phyloP scores from a whole-genome alignment of 1,284 basidiomycete genomes.

The Rhodotorula glutinis region DNA sequence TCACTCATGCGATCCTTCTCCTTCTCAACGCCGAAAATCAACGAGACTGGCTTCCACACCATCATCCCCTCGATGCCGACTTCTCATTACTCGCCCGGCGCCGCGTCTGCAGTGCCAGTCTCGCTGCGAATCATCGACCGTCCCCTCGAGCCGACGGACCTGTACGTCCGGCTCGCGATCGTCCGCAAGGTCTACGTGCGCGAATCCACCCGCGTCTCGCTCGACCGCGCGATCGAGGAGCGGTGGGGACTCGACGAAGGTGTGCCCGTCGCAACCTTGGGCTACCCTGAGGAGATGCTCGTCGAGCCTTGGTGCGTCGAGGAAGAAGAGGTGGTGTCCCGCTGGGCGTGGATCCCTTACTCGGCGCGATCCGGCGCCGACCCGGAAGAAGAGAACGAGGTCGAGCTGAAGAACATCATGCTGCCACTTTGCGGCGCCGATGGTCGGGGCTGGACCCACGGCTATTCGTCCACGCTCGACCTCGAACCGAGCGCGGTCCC shows the following conservation, averaged over 20 bases:
- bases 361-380: conserved; percentile 43
- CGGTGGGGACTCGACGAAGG: conserved; percentile 37
- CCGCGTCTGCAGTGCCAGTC: conserved; percentile 43
- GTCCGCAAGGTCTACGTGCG: conserved; percentile 46
- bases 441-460: conserved; percentile 42
- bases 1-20: conserved; percentile 41
- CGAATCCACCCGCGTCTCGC: conserved; percentile 37
- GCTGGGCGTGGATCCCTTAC: conserved; percentile 49
- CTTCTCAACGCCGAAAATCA: conserved; percentile 32
- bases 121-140: conserved; percentile 45
- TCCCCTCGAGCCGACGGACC: conserved; percentile 45
- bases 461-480: conserved; percentile 46
- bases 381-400: conserved; percentile 41
- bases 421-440: conserved; percentile 42
- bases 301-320: conserved; percentile 44
- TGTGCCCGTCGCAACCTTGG: conserved; percentile 28
- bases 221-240: conserved; percentile 36
- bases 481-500: conserved; percentile 42
- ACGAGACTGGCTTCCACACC: conserved; percentile 44
- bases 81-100: conserved; percentile 44
- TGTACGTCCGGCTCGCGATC: conserved; percentile 46
- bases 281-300: conserved; percentile 43
- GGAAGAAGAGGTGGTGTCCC: conserved; percentile 49
- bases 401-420: conserved; percentile 45
- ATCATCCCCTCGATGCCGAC: conserved; percentile 45